Evolutionary conservation across 2,329 filamentous ascomycete genomes (phyloP).

Genomic region (Monilinia laxa): DNA sequence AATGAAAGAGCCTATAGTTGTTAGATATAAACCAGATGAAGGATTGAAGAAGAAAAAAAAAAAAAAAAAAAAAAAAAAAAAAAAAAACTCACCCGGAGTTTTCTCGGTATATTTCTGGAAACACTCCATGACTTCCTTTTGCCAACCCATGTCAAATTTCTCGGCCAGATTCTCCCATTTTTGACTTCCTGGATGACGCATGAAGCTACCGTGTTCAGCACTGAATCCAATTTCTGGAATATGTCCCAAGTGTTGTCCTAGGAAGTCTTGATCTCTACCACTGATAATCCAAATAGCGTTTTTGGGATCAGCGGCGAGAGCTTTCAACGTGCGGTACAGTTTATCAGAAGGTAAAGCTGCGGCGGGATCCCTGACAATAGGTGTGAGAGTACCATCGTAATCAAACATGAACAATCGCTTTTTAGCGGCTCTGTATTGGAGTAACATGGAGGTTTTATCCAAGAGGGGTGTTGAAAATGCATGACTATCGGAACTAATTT

Average conservation of each 20-base stretch:
- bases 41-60: not conserved
- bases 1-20: slow-evolving; percentile 72
- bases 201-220: slow-evolving; percentile 95
- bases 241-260: slow-evolving; percentile 89
- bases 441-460: slow-evolving; percentile 69
- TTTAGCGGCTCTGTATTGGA: slow-evolving; percentile 70
- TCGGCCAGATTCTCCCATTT: slow-evolving; percentile 90
- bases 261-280: slow-evolving; percentile 87
- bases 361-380: slow-evolving; percentile 88
- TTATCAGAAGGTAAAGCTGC: slow-evolving; percentile 84
- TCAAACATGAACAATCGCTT: slow-evolving; percentile 97
- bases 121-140: slow-evolving; percentile 75
- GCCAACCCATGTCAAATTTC: slow-evolving; percentile 88
- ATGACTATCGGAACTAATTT: slow-evolving; percentile 74
- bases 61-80: no score
- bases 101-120: slow-evolving; percentile 88
- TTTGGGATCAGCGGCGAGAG: slow-evolving; percentile 72
- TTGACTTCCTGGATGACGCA: slow-evolving; percentile 72
- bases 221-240: slow-evolving; percentile 88
- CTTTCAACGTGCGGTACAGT: slow-evolving; percentile 75
- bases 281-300: slow-evolving; percentile 99
- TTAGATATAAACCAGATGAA: slow-evolving; percentile 27
- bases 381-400: slow-evolving; percentile 94
- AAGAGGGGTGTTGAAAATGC: slow-evolving; percentile 77
- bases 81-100: slow-evolving; percentile 64